Evolutionary conservation across 164 flowering plant species (phyloP).

Genomic region (Euptelea pleiosperma): DNA sequence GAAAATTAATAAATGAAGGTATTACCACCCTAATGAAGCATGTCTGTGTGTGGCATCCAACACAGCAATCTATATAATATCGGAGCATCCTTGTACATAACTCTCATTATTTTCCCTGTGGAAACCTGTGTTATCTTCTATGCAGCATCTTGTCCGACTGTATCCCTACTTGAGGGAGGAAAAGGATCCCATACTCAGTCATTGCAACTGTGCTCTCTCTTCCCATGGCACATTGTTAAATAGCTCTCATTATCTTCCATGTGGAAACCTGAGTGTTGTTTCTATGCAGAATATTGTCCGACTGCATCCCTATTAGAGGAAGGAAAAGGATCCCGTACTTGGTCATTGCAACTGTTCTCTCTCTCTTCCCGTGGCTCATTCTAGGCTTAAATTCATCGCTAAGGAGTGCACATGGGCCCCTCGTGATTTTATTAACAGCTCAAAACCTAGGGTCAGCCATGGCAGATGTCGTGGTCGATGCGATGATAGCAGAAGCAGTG

Average conservation of each 20-base stretch:
- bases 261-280: slow-evolving; percentile 1
- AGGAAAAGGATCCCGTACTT: slow-evolving; percentile 73
- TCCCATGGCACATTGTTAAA: slow-evolving; percentile 77
- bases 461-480: slow-evolving; percentile 97
- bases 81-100: background rate
- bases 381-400: slow-evolving; percentile 46
- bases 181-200: slow-evolving; percentile 72
- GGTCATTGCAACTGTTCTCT: slow-evolving; percentile 53
- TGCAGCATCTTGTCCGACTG: slow-evolving; percentile 88
- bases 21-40: background rate
- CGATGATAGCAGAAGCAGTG: slow-evolving; percentile 95
- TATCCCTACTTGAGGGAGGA: slow-evolving; percentile 80
- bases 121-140: background rate
- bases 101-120: background rate
- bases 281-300: slow-evolving; percentile 70
- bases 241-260: background rate
- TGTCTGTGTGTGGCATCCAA: background rate
- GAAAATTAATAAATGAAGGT: background rate
- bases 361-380: slow-evolving; percentile 73
- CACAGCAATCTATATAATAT: background rate
- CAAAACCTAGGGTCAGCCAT: slow-evolving; percentile 92
- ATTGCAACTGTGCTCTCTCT: slow-evolving; percentile 69
- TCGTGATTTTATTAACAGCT: slow-evolving; percentile 59
- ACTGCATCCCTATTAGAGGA: slow-evolving; percentile 75
- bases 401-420: slow-evolving; percentile 53